Evolutionary conservation across 2,329 filamentous ascomycete species (phyloP), one percentile per base, ranked within the genome.

Genomic region (Beauveria sp.): DNA sequence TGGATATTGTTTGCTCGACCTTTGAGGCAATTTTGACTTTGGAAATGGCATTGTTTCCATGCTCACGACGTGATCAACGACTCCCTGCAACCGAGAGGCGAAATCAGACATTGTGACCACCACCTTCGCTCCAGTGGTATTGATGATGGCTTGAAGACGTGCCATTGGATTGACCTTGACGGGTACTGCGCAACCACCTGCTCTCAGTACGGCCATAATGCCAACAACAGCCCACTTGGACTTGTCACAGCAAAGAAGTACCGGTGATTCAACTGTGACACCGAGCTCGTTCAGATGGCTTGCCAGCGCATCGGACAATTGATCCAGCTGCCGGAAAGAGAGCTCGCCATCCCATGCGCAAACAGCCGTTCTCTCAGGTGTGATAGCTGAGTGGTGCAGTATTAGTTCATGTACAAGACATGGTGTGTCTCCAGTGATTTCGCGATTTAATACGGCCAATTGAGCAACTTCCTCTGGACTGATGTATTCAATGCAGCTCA

Each of bases 181-280:
- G 20, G 69, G 67, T 1, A 72, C 70, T 22, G 73, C 71, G 0
- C 69, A 69, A 4, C 68, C 72, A 3, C 73, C 73, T 0, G 72
- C 63, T 55, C 71, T 58, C 20, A 58, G 46, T 12, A 73, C 61
- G 0, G 66, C 72, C 0, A 74, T 48, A 53, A 74, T 70, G 3
- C 67, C 66, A 3, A 73, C 67, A 1, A 69, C 49, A 3, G 68
- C 65, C 66, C 65, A 69, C 1, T 59, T 61, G 0, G 68, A 71
- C 43, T 73, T 74, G 12, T 71, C 67, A n/a, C 69, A 68, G 46
- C 66, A 71, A 0, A 74, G 45, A 2, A 66, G 65, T 0, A 73
- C 65, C 12, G 3, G 38, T 22, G 34, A 45, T 22, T 38, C 20
- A 52, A 51, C 2, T 5, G 28, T 8, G 22, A 58, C 57, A 42